Evolutionary conservation across 2,329 filamentous ascomycete genomes (phyloP).

Genomic region (Xylariales sp.): DNA sequence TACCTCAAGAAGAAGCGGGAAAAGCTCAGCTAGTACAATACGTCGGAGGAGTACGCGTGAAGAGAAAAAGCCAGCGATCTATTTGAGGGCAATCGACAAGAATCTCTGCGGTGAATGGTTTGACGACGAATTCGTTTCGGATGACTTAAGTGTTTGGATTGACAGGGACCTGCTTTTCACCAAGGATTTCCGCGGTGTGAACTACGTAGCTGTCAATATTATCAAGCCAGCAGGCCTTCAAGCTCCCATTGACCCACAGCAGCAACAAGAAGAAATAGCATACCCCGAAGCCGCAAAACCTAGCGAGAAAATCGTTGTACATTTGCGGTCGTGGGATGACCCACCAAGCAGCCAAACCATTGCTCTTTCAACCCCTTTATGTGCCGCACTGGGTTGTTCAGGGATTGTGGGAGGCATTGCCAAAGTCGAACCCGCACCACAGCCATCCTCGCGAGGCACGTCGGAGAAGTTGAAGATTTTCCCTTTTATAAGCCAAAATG

Average conservation of each 20-base stretch:
- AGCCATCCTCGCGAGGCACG: constrained; percentile 73
- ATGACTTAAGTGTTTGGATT: constrained; percentile 82
- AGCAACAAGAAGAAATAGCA: constrained; percentile 75
- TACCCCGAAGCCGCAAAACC: constrained; percentile 61
- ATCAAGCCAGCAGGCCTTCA: constrained; percentile 83
- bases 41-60: constrained; percentile 69
- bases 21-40: constrained; percentile 78
- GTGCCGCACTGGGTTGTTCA: constrained; percentile 75
- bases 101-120: constrained; percentile 80
- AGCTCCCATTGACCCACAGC: constrained; percentile 74
- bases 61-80: constrained; percentile 74
- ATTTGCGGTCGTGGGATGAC: constrained; percentile 83
- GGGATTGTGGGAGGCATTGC: constrained; percentile 87
- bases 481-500: constrained; percentile 74
- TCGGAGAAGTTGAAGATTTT: constrained; percentile 79
- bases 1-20: constrained; percentile 80
- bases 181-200: constrained; percentile 79
- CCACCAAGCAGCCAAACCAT: constrained; percentile 84
- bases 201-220: constrained; percentile 86
- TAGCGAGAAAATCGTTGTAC: constrained; percentile 79
- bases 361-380: constrained; percentile 82
- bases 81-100: constrained; percentile 83
- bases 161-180: constrained; percentile 80
- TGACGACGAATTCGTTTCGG: constrained; percentile 69
- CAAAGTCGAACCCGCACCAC: constrained; percentile 84